Evolutionary conservation across 768 basidiomycete species (phyloP), one percentile per base, ranked within the genome.

Genomic region (Tylopilus plumbeoviolaceoides): DNA sequence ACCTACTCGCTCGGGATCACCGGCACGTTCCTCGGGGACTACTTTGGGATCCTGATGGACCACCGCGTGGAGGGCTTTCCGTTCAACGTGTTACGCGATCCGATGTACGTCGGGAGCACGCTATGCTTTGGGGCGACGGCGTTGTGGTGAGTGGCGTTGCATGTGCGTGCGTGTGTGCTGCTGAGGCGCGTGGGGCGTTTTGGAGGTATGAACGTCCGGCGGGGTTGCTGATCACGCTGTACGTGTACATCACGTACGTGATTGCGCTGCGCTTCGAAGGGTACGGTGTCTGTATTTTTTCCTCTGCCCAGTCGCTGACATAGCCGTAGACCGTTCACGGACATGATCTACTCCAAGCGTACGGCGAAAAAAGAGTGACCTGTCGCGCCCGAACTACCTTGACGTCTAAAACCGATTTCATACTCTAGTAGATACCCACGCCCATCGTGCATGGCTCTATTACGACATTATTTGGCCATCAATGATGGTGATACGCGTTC

Each of bases 31-130:
- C 75, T 91, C 43, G 89, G 73, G 1, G 89, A 89, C 65, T 91
- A 91, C 65, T 91, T 92, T 59, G 90, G 88, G 4, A 89, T 91
- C 54, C 71, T 90, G 57, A 93, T 88, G 92, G 84, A 91, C 63
- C 77, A 85, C 55, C 78, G 90, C 47, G 94, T 98, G n/a, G 87
- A 93, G 63, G 87, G 89, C 67, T 99, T 99, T 76, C 95, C 95
- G 0, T 99, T 98, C 78, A 95, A 95, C 66, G 79, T 97, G 44
- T 77, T 95, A 39, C 77, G 82, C 18, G 87, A 97, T 69, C 95
- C 95, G 0, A 99, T 99, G 95, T 98, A 99, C 65, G 89, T 93
- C 43, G 95, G 95, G 8, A 92, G 88, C 64, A 94, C 93, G 6
- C 73, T 99, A 74, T 90, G 85, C 67, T 98, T 98, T 72, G 72